Evolutionary conservation across 1,284 basidiomycete species (phyloP).

Genomic region (Nidula niveotomentosa): DNA sequence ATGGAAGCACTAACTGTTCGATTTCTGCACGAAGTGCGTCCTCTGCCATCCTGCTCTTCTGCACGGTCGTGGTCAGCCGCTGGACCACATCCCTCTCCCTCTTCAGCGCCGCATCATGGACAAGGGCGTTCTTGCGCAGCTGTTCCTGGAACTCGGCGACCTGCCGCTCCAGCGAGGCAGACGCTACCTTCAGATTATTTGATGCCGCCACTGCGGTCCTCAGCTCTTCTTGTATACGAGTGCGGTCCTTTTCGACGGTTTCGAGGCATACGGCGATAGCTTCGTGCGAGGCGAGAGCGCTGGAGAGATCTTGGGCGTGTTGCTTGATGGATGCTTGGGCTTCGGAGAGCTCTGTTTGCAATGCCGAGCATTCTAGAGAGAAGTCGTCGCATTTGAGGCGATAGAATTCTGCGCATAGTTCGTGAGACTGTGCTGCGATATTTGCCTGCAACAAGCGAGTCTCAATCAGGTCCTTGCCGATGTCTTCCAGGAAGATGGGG

Average conservation of each 20-base stretch:
- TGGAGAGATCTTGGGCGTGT: slow-evolving; percentile 34
- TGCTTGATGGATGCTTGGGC: slow-evolving; percentile 32
- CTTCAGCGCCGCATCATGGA: slow-evolving; percentile 33
- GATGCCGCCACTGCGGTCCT: slow-evolving; percentile 25
- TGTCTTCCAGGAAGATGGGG: too few relatives aligned
- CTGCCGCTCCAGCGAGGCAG: slow-evolving; percentile 23
- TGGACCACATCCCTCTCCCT: slow-evolving; percentile 52
- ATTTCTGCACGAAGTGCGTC: slow-evolving; percentile 61
- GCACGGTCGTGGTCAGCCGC: slow-evolving; percentile 45
- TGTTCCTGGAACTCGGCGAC: slow-evolving; percentile 29
- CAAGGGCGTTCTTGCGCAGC: slow-evolving; percentile 22
- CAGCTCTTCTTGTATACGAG: slow-evolving; percentile 22
- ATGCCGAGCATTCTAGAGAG: slow-evolving; percentile 20
- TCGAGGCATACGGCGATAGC: slow-evolving; percentile 39
- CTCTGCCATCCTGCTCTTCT: slow-evolving; percentile 59
- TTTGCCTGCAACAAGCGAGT: background rate
- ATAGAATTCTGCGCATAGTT: slow-evolving; percentile 30
- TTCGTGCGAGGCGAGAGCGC: slow-evolving; percentile 34
- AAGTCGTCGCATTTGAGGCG: slow-evolving; percentile 30
- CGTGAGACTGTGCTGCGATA: slow-evolving; percentile 9
- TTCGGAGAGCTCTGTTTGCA: slow-evolving; percentile 24
- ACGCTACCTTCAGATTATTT: slow-evolving; percentile 19
- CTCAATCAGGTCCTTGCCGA: too few relatives aligned
- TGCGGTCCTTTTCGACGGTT: slow-evolving; percentile 33
- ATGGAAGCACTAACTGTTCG: slow-evolving; percentile 48